Conservation (phyloP, 495 filamentous ascomycete species). For the Parathielavia hyrcaniae region DNA sequence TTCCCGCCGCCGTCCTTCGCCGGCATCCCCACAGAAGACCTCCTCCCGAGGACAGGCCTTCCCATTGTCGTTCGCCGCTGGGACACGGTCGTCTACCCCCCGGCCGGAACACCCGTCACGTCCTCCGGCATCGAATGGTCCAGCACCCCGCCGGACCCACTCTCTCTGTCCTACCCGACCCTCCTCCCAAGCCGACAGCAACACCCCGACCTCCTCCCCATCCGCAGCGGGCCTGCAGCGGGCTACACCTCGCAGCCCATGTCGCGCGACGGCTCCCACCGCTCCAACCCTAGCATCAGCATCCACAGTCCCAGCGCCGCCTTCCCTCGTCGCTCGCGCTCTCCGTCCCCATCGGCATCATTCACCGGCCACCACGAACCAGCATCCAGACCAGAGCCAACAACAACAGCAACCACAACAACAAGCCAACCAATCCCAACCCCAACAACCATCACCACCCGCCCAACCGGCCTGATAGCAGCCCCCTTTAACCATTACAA, state of each 20-base stretch:
- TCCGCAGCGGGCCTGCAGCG: constrained; percentile 19
- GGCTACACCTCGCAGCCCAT: constrained; percentile 56
- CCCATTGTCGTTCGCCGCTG: constrained; percentile 22
- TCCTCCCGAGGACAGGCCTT: constrained; percentile 21
- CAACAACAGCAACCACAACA: background rate
- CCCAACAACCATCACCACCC: constrained; percentile 26
- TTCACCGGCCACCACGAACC: constrained; percentile 9
- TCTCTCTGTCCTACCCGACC: constrained; percentile 26
- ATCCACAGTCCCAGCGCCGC: background rate
- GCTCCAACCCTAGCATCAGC: constrained; percentile 14
- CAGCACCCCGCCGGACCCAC: constrained; percentile 4
- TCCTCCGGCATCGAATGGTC: constrained; percentile 14
- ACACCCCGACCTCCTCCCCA: constrained; percentile 22
- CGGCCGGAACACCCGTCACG: constrained; percentile 15
- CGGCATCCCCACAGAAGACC: constrained; percentile 15
- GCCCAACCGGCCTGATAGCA: constrained; percentile 16
- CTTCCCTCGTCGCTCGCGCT: constrained; percentile 12
- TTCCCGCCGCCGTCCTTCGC: constrained; percentile 30
- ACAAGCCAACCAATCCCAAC: constrained; percentile 12
- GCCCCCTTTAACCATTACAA: too few species aligned
- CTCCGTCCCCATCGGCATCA: constrained; percentile 13
- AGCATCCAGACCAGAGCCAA: background rate
- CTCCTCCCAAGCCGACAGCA: constrained; percentile 23
- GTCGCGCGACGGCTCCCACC: constrained; percentile 39
- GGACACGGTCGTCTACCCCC: constrained; percentile 24